Percentiles rank a stretch among this genome's conserved stretches.
phyloP scores from a whole-genome alignment of 371 early-diverging fungal genomes.

The Mortierella sp. region DNA sequence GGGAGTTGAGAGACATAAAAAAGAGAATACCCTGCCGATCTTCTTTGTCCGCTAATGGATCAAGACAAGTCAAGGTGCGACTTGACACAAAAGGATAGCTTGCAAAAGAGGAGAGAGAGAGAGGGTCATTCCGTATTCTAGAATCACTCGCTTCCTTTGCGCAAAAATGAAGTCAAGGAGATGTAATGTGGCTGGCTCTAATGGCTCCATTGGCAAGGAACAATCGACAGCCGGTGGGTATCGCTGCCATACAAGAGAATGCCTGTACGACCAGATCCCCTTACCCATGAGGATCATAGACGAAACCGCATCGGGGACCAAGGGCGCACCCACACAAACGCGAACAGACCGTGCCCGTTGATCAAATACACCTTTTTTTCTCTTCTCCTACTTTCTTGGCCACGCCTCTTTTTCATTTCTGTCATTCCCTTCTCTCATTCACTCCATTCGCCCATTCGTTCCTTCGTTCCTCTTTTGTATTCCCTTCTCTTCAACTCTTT shows the following conservation, averaged over 20 bases:
- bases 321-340: background rate
- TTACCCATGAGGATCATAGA: background rate
- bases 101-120: background rate
- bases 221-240: too few relatives aligned
- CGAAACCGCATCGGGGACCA: background rate
- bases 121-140: slow-evolving; percentile 4
- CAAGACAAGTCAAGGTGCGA: background rate
- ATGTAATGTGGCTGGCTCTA: background rate
- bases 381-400: background rate
- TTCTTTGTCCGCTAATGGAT: background rate
- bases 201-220: too few relatives aligned
- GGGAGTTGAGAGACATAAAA: background rate
- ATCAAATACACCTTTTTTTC: background rate
- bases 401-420: background rate
- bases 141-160: background rate
- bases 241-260: background rate
- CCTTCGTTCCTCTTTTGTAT: background rate
- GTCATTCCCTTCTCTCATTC: background rate
- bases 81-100: background rate
- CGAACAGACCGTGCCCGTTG: background rate
- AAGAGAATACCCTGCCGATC: background rate
- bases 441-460: background rate
- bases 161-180: background rate
- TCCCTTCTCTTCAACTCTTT: slow-evolving; percentile 3
- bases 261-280: too few relatives aligned